A percentile compares a stretch with the other conserved stretches of the same genome.
Conservation (phyloP, 2,329 filamentous ascomycete species). For the Alternaria hordeiaustralica region DNA sequence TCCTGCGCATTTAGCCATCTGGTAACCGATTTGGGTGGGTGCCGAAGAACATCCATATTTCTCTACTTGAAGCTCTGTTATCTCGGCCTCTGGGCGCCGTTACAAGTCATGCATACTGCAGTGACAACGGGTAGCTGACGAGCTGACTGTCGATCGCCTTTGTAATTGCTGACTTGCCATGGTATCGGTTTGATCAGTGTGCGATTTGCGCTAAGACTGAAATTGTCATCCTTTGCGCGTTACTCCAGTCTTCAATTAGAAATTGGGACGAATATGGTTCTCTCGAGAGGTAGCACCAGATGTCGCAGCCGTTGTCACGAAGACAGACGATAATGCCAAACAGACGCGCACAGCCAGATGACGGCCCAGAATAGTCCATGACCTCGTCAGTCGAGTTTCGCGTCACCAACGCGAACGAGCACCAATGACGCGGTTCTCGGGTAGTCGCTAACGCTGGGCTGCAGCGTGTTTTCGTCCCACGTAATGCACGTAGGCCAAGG, state of each 20-base stretch:
- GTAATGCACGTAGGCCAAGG: constrained; percentile 42
- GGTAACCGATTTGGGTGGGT: background rate
- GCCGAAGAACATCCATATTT: background rate
- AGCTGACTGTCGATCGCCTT: background rate
- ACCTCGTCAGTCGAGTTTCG: background rate
- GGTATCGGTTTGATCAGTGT: background rate
- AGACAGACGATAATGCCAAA: background rate
- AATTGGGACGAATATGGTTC: background rate
- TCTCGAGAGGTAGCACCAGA: background rate
- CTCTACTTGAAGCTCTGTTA: background rate
- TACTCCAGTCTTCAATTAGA: background rate
- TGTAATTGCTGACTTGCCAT: background rate
- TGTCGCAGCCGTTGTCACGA: background rate
- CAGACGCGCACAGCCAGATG: background rate
- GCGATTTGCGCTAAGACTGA: background rate
- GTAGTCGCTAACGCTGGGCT: constrained; percentile 12
- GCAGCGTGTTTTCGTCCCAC: constrained; percentile 24
- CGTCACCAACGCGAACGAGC: background rate
- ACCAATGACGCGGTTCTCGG: constrained; percentile 1
- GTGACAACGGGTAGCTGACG: background rate
- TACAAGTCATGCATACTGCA: background rate
- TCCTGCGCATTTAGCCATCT: background rate
- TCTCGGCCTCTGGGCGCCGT: background rate
- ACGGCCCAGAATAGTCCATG: background rate
- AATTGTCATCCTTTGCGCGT: background rate